phyloP scores from a whole-genome alignment of 768 basidiomycete genomes.

The Suillus paluster region DNA sequence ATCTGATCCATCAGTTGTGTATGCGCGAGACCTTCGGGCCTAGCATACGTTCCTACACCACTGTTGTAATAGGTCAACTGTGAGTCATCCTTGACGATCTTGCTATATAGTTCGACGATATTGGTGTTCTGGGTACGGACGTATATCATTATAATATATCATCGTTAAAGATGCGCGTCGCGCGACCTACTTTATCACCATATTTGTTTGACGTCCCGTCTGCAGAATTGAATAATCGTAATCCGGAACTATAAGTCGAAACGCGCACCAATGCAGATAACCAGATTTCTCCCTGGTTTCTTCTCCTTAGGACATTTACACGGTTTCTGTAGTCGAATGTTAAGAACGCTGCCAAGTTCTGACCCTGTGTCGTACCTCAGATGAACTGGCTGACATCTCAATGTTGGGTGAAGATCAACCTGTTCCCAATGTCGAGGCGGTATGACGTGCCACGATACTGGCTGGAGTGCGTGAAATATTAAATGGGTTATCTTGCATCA shows the following conservation, averaged over 20 bases:
- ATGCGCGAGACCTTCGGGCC: conserved; percentile 14
- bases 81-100: conserved; percentile 35
- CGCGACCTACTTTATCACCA: conserved; percentile 23
- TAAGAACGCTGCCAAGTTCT: too few species aligned
- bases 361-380: neutral
- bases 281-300: conserved; percentile 18
- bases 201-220: conserved; percentile 44
- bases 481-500: neutral
- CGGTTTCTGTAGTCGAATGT: too few species aligned
- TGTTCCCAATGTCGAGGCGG: neutral
- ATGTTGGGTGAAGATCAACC: neutral
- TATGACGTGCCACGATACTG: neutral
- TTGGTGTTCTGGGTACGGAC: conserved; percentile 42
- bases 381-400: neutral
- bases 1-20: conserved; percentile 25
- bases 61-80: conserved; percentile 48
- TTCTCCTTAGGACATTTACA: too few species aligned
- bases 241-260: neutral
- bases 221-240: neutral
- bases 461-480: neutral
- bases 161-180: neutral
- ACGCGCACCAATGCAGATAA: conserved; percentile 29
- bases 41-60: conserved; percentile 42
- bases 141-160: neutral
- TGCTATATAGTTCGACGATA: conserved; percentile 44